A percentile compares a stretch with the other conserved stretches of the same genome.
Evolutionary conservation across 1,284 basidiomycete species (phyloP).

Genomic region (Heterobasidion irregulare): DNA sequence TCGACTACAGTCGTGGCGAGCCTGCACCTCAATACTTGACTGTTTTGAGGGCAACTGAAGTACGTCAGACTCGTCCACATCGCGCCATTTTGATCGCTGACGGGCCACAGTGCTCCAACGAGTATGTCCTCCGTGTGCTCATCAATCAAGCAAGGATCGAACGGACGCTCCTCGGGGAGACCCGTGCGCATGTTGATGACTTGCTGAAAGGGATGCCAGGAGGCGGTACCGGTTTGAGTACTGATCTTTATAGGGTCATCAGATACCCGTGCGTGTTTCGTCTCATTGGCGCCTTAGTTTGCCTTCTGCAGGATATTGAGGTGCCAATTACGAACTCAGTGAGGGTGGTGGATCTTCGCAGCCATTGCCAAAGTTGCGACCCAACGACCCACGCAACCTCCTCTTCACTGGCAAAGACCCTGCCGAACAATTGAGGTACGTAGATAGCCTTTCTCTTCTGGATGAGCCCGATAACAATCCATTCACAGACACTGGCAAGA

Average conservation of each 20-base stretch:
- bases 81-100: neutral
- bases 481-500: neutral
- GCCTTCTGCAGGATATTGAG: slow-evolving; percentile 1
- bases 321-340: slow-evolving; percentile 24
- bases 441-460: neutral
- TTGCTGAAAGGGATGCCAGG: slow-evolving; percentile 36
- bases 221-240: slow-evolving; percentile 51
- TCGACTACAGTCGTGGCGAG: slow-evolving; percentile 70
- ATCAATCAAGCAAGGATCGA: slow-evolving; percentile 77
- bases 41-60: slow-evolving; percentile 79
- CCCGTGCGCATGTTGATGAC: slow-evolving; percentile 52
- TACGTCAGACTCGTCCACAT: slow-evolving; percentile 25
- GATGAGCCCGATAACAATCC: neutral
- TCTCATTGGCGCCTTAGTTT: neutral
- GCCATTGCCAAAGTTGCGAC: slow-evolving; percentile 26
- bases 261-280: slow-evolving; percentile 47
- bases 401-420: slow-evolving; percentile 37
- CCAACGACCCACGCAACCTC: slow-evolving; percentile 34
- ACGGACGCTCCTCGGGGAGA: slow-evolving; percentile 54
- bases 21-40: slow-evolving; percentile 57
- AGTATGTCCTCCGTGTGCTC: slow-evolving; percentile 73
- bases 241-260: slow-evolving; percentile 50
- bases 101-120: slow-evolving; percentile 56
- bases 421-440: slow-evolving; percentile 18
- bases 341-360: slow-evolving; percentile 54